These are phyloP conservation scores for Crotalaria pallida DNA, from an alignment of 306 rosid species.

Conservation along the genomic window DNA sequence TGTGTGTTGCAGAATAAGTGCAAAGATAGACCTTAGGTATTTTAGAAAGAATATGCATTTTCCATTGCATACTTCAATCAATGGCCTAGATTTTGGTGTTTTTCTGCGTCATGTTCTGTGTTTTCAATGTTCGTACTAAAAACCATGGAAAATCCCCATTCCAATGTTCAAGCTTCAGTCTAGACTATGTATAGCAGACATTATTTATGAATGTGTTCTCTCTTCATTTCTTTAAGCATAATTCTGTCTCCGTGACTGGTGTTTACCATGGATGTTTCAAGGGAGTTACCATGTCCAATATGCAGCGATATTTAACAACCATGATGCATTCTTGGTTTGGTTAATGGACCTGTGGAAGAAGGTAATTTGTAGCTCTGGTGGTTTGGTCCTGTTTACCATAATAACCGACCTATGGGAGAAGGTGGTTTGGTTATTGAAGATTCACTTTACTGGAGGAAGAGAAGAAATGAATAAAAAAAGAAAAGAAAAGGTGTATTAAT, in stretches of 20 bases:
- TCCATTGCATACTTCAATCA: too few species aligned
- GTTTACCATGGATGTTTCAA: not conserved
- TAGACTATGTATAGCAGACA: too few species aligned
- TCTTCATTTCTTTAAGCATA: not conserved
- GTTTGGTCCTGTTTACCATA: too few species aligned
- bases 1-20: not conserved
- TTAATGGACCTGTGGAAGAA: too few species aligned
- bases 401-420: too few species aligned
- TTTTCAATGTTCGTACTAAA: not conserved
- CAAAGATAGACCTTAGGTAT: not conserved
- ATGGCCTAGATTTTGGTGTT: not conserved
- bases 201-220: not conserved
- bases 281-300: not conserved
- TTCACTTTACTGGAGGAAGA: not conserved
- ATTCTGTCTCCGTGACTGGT: not conserved
- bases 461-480: not conserved
- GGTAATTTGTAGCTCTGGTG: too few species aligned
- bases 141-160: not conserved
- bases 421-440: not conserved
- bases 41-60: not conserved
- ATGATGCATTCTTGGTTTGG: not conserved
- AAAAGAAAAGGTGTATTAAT: not conserved
- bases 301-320: not conserved
- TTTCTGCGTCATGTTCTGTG: not conserved
- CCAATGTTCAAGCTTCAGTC: not conserved